Percentiles rank a stretch among this genome's conserved stretches.
Conservation (phyloP, 2,329 filamentous ascomycete species). For the Phaeomoniella chlamydospora region DNA sequence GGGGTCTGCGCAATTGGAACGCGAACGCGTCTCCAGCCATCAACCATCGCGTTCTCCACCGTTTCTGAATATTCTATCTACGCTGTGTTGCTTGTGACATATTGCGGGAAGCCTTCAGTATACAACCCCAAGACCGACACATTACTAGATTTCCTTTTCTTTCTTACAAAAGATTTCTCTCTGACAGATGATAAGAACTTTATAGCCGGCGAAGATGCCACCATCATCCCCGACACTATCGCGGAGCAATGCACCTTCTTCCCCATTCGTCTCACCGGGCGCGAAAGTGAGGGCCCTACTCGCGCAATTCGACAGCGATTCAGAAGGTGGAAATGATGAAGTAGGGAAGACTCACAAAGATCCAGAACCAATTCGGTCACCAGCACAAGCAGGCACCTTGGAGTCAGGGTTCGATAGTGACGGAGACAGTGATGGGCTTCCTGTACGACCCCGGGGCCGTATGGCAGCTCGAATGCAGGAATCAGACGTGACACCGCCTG, state of each 20-base stretch:
- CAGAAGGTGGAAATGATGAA: constrained; percentile 28
- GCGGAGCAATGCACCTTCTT: background rate
- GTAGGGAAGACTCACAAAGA: background rate
- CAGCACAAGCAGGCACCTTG: constrained; percentile 4
- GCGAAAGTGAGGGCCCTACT: constrained; percentile 35
- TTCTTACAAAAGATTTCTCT: too few species aligned
- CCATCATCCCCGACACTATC: background rate
- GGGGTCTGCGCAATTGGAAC: too few species aligned
- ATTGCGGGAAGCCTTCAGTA: too few species aligned
- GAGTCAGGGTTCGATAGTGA: background rate
- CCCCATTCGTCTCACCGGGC: constrained; percentile 13
- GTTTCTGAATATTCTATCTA: too few species aligned
- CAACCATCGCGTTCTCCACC: too few species aligned
- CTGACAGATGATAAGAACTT: too few species aligned
- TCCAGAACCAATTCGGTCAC: background rate
- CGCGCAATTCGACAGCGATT: constrained; percentile 32
- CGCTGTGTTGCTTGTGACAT: too few species aligned
- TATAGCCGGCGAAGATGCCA: too few species aligned
- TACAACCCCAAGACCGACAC: too few species aligned
- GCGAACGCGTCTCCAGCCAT: too few species aligned
- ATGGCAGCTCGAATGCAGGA: constrained; percentile 50
- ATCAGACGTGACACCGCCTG: constrained; percentile 3
- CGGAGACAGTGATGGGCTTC: constrained; percentile 29
- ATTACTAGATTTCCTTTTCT: too few species aligned
- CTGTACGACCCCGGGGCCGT: constrained; percentile 43